These are phyloP conservation scores for Trichopus zeylanicus DNA, from an alignment of 116 monocot species.

Conservation along the genomic window DNA sequence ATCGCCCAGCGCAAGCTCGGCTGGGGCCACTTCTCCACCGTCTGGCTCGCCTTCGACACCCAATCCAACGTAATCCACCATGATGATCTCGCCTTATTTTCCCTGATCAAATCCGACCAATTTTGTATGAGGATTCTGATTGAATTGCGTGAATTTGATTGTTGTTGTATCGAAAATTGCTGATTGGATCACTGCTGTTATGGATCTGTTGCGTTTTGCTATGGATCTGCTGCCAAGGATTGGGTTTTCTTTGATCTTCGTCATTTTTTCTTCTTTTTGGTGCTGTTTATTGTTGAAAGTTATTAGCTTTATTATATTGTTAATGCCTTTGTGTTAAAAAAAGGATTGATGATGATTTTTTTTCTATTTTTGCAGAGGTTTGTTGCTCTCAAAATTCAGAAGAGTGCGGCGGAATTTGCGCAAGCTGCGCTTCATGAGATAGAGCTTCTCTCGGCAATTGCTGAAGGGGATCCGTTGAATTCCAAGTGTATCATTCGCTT, in stretches of 20 bases:
- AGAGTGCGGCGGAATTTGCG: conserved; percentile 44
- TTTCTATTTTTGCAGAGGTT: conserved; percentile 27
- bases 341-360: not conserved
- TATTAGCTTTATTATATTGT: too few species aligned
- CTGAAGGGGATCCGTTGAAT: conserved; percentile 44
- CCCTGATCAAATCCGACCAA: not conserved
- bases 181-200: not conserved
- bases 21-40: conserved; percentile 92
- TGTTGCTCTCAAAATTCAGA: conserved; percentile 69
- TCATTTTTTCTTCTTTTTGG: too few species aligned
- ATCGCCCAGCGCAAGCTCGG: conserved; percentile 83
- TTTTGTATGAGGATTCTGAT: too few species aligned
- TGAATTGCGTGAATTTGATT: too few species aligned
- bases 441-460: conserved; percentile 48
- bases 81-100: not conserved
- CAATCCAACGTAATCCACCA: conserved; percentile 23
- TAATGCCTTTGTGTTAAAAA: not conserved
- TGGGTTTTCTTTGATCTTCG: too few species aligned
- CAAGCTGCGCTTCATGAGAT: conserved; percentile 64
- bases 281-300: not conserved
- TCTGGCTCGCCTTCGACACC: conserved; percentile 90
- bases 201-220: too few species aligned
- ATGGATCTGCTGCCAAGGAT: too few species aligned
- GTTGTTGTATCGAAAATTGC: not conserved
- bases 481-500: conserved; percentile 38